These are phyloP conservation scores for Tuber brumale DNA, from an alignment of 495 filamentous ascomycete genomes.

Conservation along the genomic window DNA sequence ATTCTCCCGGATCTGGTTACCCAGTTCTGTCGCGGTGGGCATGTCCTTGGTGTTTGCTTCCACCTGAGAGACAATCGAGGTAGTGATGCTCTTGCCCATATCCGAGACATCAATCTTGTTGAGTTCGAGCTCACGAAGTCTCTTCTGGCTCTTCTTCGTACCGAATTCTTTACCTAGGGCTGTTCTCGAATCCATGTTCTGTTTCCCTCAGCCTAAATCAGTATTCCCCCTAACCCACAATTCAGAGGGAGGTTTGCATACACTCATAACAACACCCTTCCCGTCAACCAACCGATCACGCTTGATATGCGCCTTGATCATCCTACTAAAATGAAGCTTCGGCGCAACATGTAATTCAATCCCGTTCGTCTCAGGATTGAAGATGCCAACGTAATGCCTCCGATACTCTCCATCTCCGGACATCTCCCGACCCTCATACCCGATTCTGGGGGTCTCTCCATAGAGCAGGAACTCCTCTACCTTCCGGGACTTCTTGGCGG, in stretches of 20 bases:
- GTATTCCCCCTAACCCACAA: conserved; percentile 7
- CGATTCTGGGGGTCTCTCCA: conserved; percentile 67
- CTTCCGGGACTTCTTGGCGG: conserved; percentile 41
- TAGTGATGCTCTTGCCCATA: conserved; percentile 33
- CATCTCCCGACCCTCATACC: conserved; percentile 75
- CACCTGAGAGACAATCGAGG: conserved; percentile 37
- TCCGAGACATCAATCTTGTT: conserved; percentile 36
- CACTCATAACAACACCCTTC: conserved; percentile 31
- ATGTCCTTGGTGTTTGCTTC: conserved; percentile 53
- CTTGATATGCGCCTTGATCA: conserved; percentile 51
- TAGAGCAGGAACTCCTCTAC: conserved; percentile 63
- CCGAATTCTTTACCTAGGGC: conserved; percentile 84
- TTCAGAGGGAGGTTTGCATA: not conserved
- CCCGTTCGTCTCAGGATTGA: conserved; percentile 64
- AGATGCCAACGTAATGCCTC: conserved; percentile 82
- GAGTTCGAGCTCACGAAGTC: conserved; percentile 43
- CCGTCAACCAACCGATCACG: conserved; percentile 46
- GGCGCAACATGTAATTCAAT: conserved; percentile 64
- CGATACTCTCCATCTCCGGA: conserved; percentile 57
- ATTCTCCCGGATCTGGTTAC: conserved; percentile 57
- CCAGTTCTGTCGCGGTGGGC: conserved; percentile 57
- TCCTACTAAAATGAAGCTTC: conserved; percentile 64
- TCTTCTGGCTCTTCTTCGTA: conserved; percentile 87
- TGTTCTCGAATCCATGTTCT: conserved; percentile 34
- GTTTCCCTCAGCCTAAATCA: conserved; percentile 42